phyloP scores from a whole-genome alignment of 495 filamentous ascomycete species.

The Cercophora samala region DNA sequence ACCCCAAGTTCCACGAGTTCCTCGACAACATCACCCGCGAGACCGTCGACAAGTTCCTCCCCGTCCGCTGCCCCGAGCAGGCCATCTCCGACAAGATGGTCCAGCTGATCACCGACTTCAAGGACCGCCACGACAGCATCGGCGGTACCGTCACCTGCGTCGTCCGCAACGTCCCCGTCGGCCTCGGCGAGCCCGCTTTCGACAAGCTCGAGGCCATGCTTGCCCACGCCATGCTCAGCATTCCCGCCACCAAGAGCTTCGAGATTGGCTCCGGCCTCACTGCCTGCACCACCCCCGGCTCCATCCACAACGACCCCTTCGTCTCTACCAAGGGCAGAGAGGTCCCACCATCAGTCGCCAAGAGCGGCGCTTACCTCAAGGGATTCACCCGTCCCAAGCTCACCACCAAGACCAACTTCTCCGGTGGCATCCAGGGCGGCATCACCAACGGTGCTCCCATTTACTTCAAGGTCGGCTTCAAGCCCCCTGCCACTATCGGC shows the following conservation, averaged over 20 bases:
- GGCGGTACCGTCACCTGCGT: constrained; percentile 96
- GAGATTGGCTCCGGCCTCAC: constrained; percentile 94
- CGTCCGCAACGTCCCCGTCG: constrained; percentile 82
- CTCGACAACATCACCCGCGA: constrained; percentile 70
- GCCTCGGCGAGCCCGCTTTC: constrained; percentile 92
- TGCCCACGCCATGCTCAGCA: constrained; percentile 94
- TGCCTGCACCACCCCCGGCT: constrained; percentile 83
- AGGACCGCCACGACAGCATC: constrained; percentile 83
- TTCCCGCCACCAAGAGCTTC: constrained; percentile 96
- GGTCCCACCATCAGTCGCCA: constrained; percentile 33
- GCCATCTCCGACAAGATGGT: constrained; percentile 68
- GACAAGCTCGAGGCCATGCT: constrained; percentile 94
- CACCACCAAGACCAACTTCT: constrained; percentile 93
- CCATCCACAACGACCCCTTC: constrained; percentile 91
- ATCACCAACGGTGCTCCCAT: constrained; percentile 93
- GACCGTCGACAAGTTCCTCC: constrained; percentile 77
- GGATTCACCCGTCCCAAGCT: constrained; percentile 52
- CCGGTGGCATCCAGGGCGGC: constrained; percentile 92
- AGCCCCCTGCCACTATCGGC: constrained; percentile 92
- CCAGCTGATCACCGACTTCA: constrained; percentile 72
- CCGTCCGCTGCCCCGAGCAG: constrained; percentile 79
- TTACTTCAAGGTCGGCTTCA: constrained; percentile 95
- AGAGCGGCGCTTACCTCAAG: constrained; percentile 35
- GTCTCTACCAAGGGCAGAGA: constrained; percentile 50
- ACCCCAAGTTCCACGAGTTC: constrained; percentile 77